Conservation (phyloP, 2,329 filamentous ascomycete species). For the Thielaviopsis populi region DNA sequence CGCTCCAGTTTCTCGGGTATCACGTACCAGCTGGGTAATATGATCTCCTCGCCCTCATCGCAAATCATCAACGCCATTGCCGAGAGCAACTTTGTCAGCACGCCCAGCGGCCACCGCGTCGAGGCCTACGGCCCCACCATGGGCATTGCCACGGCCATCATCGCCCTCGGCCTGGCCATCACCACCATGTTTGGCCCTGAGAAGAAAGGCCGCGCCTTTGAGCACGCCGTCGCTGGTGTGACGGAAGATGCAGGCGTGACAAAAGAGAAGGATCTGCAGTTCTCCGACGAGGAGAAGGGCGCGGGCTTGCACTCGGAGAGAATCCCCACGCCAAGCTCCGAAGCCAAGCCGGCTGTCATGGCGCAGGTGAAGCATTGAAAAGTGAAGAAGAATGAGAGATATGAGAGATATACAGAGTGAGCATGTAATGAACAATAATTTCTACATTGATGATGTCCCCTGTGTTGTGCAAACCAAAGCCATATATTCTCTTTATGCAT, state of each 20-base stretch:
- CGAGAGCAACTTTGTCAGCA: constrained; percentile 43
- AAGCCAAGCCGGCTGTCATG: background rate
- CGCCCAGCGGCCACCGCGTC: constrained; percentile 38
- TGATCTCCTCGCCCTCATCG: constrained; percentile 52
- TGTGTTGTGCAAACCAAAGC: too few relatives aligned
- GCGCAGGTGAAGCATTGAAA: background rate
- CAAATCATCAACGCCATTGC: constrained; percentile 66
- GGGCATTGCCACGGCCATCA: constrained; percentile 63
- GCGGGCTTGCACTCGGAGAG: constrained; percentile 5
- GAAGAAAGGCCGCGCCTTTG: constrained; percentile 56
- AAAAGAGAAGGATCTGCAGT: constrained; percentile 17
- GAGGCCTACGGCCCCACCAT: constrained; percentile 62
- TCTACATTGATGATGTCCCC: background rate
- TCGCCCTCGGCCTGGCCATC: constrained; percentile 51
- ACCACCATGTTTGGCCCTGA: constrained; percentile 60
- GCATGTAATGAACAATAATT: background rate
- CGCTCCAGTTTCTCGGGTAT: constrained; percentile 62
- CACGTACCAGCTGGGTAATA: constrained; percentile 62
- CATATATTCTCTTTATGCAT: too few relatives aligned
- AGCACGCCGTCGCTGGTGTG: constrained; percentile 35
- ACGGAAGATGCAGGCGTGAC: background rate
- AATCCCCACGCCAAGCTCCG: background rate
- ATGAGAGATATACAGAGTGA: background rate
- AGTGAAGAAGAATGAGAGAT: background rate
- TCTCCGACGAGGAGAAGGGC: constrained; percentile 16